These are phyloP conservation scores for Diaporthe eres DNA, from an alignment of 2,329 filamentous ascomycete species.

Conservation along the genomic window DNA sequence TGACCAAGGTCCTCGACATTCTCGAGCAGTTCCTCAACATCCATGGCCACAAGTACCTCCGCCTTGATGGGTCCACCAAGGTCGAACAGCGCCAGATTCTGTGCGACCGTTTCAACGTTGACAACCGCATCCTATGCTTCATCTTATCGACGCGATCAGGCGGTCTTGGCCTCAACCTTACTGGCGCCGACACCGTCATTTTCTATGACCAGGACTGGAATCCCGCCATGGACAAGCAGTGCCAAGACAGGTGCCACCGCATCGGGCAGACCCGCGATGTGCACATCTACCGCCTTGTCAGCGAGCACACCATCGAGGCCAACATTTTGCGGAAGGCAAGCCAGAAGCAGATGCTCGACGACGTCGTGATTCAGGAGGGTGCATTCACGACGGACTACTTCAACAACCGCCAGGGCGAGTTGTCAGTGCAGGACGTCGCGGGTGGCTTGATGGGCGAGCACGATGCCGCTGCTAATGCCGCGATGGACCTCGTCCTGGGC, in stretches of 20 bases:
- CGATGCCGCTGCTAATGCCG: slow-evolving; percentile 81
- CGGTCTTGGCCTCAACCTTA: slow-evolving; percentile 95
- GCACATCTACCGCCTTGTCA: slow-evolving; percentile 95
- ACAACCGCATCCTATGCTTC: slow-evolving; percentile 92
- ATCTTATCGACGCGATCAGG: slow-evolving; percentile 96
- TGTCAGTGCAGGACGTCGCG: slow-evolving; percentile 78
- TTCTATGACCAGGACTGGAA: slow-evolving; percentile 99
- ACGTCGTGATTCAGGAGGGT: slow-evolving; percentile 98
- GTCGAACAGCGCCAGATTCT: slow-evolving; percentile 95
- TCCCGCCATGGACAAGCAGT: slow-evolving; percentile 99
- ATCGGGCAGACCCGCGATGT: slow-evolving; percentile 98
- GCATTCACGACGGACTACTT: slow-evolving; percentile 98
- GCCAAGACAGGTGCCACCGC: slow-evolving; percentile 95
- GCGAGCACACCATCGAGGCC: slow-evolving; percentile 95
- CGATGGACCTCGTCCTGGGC: slow-evolving; percentile 88
- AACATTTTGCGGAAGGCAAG: slow-evolving; percentile 97
- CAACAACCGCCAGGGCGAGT: slow-evolving; percentile 70
- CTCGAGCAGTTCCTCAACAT: slow-evolving; percentile 98
- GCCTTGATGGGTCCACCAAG: slow-evolving; percentile 95
- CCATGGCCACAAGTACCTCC: slow-evolving; percentile 95
- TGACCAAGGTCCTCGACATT: slow-evolving; percentile 98
- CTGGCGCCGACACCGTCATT: slow-evolving; percentile 96
- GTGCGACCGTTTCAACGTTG: slow-evolving; percentile 96
- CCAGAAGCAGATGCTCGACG: slow-evolving; percentile 97
- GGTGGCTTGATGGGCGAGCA: slow-evolving; percentile 70